phyloP scores from a whole-genome alignment of 2,329 filamentous ascomycete genomes.

The Diaporthe destruens region DNA sequence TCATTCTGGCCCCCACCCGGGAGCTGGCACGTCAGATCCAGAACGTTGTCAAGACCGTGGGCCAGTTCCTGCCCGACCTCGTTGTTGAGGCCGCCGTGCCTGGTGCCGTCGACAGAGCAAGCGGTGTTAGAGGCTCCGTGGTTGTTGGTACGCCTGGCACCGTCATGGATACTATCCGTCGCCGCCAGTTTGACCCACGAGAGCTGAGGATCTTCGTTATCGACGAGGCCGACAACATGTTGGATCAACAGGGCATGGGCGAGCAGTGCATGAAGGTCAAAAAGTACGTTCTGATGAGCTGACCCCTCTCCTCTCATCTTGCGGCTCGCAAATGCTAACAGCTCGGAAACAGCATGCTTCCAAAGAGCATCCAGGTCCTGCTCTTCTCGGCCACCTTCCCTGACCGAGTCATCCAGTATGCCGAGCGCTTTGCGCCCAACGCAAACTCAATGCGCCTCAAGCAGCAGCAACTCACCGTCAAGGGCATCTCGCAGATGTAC shows the following conservation, averaged over 20 bases:
- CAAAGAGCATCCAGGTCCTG: conserved; percentile 83
- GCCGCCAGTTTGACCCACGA: conserved; percentile 78
- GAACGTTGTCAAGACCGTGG: conserved; percentile 85
- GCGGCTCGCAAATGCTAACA: background rate
- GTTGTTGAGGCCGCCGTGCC: conserved; percentile 87
- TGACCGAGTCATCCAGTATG: conserved; percentile 85
- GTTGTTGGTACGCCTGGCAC: conserved; percentile 96
- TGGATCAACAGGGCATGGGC: conserved; percentile 93
- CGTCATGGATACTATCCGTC: conserved; percentile 86
- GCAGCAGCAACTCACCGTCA: conserved; percentile 92
- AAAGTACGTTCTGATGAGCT: conserved; percentile 65
- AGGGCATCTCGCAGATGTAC: conserved; percentile 97
- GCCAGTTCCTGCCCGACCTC: conserved; percentile 82
- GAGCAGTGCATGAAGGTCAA: conserved; percentile 96
- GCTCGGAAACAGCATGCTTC: conserved; percentile 71
- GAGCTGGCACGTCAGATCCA: conserved; percentile 96
- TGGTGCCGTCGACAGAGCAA: conserved; percentile 76
- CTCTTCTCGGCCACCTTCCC: conserved; percentile 97
- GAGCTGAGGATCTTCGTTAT: conserved; percentile 86
- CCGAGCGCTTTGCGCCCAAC: conserved; percentile 84
- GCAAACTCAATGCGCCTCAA: conserved; percentile 90
- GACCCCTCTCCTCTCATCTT: background rate
- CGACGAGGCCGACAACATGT: conserved; percentile 99
- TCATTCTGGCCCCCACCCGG: conserved; percentile 91
- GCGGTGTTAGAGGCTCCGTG: conserved; percentile 79